These are phyloP conservation scores for Agroathelia rolfsii DNA, from an alignment of 1,284 basidiomycete genomes.

Conservation along the genomic window DNA sequence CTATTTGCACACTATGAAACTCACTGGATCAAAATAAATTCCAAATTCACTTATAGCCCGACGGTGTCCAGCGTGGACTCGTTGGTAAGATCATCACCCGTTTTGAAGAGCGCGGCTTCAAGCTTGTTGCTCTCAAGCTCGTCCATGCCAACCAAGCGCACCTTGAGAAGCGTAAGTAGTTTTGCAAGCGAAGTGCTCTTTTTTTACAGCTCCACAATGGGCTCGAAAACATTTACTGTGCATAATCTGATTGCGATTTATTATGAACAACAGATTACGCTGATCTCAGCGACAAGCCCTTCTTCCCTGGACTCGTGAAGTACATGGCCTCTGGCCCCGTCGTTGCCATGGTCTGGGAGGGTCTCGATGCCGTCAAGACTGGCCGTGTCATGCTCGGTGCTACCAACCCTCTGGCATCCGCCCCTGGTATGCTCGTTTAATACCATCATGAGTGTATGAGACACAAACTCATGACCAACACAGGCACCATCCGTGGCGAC, in stretches of 20 bases:
- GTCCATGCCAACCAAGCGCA: constrained; percentile 67
- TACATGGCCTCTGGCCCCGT: constrained; percentile 97
- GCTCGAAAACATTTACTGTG: constrained; percentile 8
- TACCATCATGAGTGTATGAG: constrained; percentile 10
- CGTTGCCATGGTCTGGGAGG: constrained; percentile 95
- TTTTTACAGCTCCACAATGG: neutral
- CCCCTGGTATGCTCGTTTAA: constrained; percentile 55
- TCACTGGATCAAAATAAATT: constrained; percentile 3
- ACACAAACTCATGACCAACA: constrained; percentile 8
- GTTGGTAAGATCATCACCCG: constrained; percentile 88
- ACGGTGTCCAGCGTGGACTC: constrained; percentile 94
- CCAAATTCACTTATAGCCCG: constrained; percentile 51
- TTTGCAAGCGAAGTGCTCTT: too few species aligned
- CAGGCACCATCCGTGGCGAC: constrained; percentile 88
- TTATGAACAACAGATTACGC: constrained; percentile 65
- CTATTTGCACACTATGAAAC: neutral
- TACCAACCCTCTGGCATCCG: constrained; percentile 91
- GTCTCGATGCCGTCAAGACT: constrained; percentile 94
- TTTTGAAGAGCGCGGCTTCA: constrained; percentile 95
- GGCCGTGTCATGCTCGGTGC: constrained; percentile 93
- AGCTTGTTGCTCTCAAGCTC: constrained; percentile 86
- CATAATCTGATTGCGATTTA: constrained; percentile 10
- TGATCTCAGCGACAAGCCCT: constrained; percentile 83
- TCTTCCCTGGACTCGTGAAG: constrained; percentile 89
- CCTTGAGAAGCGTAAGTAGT: constrained; percentile 79